These are phyloP conservation scores for Crithidia acanthocephali DNA, from an alignment of 208 protist genomes.

Conservation along the genomic window DNA sequence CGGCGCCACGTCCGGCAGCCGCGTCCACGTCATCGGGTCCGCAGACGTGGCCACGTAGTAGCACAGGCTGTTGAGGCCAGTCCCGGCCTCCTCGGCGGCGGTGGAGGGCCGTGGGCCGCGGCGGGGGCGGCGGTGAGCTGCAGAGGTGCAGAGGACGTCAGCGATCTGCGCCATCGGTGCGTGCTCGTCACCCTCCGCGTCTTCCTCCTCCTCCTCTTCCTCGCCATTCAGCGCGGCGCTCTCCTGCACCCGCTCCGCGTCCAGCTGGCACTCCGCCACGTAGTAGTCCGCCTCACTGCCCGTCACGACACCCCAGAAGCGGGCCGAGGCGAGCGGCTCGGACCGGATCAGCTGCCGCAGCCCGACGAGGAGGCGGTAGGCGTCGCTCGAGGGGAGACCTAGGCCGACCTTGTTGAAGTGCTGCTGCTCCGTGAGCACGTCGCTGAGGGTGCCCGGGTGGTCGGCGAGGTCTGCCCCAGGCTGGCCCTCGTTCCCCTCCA, in stretches of 20 bases:
- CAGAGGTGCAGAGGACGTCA: constrained; percentile 65
- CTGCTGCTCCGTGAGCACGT: constrained; percentile 85
- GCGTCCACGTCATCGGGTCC: constrained; percentile 85
- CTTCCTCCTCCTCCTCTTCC: constrained; percentile 68
- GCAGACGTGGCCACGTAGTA: constrained; percentile 88
- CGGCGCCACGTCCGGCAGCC: constrained; percentile 93
- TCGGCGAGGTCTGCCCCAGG: constrained; percentile 49
- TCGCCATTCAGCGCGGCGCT: constrained; percentile 24
- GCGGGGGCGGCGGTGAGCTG: constrained; percentile 38
- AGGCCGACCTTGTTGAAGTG: constrained; percentile 85
- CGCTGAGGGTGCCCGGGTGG: constrained; percentile 68
- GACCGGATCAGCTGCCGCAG: constrained; percentile 85
- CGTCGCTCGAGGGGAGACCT: constrained; percentile 78
- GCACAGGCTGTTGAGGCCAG: constrained; percentile 85
- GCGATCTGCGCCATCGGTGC: constrained; percentile 65
- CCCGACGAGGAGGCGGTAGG: constrained; percentile 84
- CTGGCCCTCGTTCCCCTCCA: constrained; percentile 27
- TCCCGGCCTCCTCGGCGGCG: constrained; percentile 63
- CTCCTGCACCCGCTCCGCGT: constrained; percentile 59
- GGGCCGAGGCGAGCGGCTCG: constrained; percentile 82
- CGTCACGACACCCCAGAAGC: constrained; percentile 91
- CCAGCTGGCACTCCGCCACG: constrained; percentile 87
- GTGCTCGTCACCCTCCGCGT: constrained; percentile 71
- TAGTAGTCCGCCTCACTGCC: constrained; percentile 87
- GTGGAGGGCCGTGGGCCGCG: constrained; percentile 43